phyloP scores from a whole-genome alignment of 106 monocot species.

The Allium sativum region DNA sequence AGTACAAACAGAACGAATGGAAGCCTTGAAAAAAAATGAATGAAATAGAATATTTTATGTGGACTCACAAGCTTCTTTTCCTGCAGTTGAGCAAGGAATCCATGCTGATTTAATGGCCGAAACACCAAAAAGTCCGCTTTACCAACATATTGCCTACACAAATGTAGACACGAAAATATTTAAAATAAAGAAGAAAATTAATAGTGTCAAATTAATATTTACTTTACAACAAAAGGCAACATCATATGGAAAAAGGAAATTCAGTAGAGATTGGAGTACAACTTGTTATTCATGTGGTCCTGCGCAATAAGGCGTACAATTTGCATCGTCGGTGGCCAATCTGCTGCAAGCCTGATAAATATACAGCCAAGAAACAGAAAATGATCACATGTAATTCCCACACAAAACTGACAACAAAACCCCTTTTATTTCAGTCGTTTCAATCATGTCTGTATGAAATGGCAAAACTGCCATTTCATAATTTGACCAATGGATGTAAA shows the following conservation, averaged over 20 bases:
- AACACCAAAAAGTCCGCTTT: slow-evolving; percentile 94
- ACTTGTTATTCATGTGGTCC: slow-evolving; percentile 99
- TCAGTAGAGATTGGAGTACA: not conserved
- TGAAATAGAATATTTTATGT: too few species aligned
- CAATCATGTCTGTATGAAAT: too few species aligned
- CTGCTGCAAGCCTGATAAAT: slow-evolving; percentile 74
- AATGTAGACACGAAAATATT: not conserved
- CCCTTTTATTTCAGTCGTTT: too few species aligned
- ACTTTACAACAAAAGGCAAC: too few species aligned
- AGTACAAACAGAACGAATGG: too few species aligned
- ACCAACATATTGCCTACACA: slow-evolving; percentile 74
- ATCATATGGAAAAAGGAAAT: not conserved
- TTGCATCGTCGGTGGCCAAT: slow-evolving; percentile 95
- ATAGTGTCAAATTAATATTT: too few species aligned
- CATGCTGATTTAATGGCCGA: slow-evolving; percentile 87
- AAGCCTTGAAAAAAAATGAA: too few species aligned
- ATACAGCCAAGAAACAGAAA: too few species aligned
- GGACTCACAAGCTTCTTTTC: slow-evolving; percentile 91
- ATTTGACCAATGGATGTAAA: too few species aligned
- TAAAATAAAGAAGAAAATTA: not conserved
- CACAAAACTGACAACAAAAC: too few species aligned
- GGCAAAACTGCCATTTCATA: too few species aligned
- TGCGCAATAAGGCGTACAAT: slow-evolving; percentile 95
- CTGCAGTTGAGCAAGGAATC: slow-evolving; percentile 89
- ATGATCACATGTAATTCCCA: too few species aligned